Conservation (phyloP, 169 alveolate species). For the Plasmodium sp. region DNA sequence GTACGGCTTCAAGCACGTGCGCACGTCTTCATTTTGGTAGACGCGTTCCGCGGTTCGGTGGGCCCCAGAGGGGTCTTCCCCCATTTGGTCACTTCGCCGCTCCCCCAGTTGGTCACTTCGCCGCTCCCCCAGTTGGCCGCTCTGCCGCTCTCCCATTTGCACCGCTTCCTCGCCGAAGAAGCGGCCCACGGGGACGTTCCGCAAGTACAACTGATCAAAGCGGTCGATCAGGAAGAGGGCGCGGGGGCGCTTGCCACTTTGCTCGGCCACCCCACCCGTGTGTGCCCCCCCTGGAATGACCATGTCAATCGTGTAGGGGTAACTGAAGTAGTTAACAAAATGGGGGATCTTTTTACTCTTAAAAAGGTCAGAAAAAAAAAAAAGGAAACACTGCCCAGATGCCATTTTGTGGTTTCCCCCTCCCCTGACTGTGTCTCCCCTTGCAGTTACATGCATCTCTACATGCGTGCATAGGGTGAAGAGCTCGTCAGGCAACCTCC, state of each 20-base stretch:
- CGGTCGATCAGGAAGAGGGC: slow-evolving; percentile 42
- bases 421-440: neutral
- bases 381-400: slow-evolving; percentile 17
- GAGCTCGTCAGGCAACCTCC: slow-evolving; percentile 45
- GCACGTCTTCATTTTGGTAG: neutral
- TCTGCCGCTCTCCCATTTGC: neutral
- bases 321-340: slow-evolving; percentile 18
- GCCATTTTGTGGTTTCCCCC: neutral
- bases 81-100: neutral
- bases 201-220: slow-evolving; percentile 18
- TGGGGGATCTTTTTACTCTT: slow-evolving; percentile 34
- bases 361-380: slow-evolving; percentile 57
- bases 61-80: neutral
- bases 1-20: slow-evolving; percentile 37
- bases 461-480: slow-evolving; percentile 23
- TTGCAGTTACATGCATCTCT: neutral
- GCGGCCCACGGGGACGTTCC: neutral
- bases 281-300: slow-evolving; percentile 1
- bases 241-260: slow-evolving; percentile 5
- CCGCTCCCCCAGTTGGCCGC: neutral
- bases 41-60: neutral
- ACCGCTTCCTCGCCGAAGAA: neutral
- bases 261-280: neutral
- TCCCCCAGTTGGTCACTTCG: neutral
- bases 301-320: slow-evolving; percentile 34